Evolutionary conservation across 192 early-diverging fungal species (phyloP), one percentile per base, ranked within the genome.

Genomic region (Lunasporangiospora selenospora): DNA sequence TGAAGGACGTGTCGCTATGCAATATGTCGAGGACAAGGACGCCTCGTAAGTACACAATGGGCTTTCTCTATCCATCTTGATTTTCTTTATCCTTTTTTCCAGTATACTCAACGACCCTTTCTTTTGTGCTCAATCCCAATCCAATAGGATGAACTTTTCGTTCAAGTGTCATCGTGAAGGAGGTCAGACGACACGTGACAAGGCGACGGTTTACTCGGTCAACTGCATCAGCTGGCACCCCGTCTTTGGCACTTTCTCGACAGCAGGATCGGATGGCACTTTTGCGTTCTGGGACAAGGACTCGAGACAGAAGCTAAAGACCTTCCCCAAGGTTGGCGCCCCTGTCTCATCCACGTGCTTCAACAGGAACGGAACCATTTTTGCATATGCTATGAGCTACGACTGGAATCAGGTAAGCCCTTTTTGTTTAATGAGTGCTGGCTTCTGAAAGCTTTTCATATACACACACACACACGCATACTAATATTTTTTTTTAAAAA

Each of bases 271-370:
- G 18, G 95, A 98, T 75, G 95, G 95, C 24, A 81, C 85, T 26
- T 88, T 94, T 45, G 78, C 85, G 40, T 95, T 97, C 67, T 98
- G 97, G 97, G 97, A 98, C 79, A 97, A 96, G 77, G 93, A 93
- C 66, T 88, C 92, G 18, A 89, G 89, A 66, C 90, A 90, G 54
- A 87, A 90, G 52, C 83, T 97, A 53, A 96, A 96, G 80, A 58
- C 73, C 16, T 89, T 93, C 69, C 45, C 76, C 31, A 86, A 87
- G 23, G 75, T 89, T 15, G 85, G 82, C 26, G 81, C 63, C 8
- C 87, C 89, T 21, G 89, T 98, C 50, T 58, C 87, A 3, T 77
- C 85, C 31, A 81, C 90, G 12, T 86, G 92, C 11, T 97, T 96
- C 78, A 92, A 87, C 49, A 47, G 62, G 21, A 92, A 88, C 38